These are phyloP conservation scores for Myriosclerotinia scirpicola DNA, from an alignment of 2,329 filamentous ascomycete species.

Conservation along the genomic window DNA sequence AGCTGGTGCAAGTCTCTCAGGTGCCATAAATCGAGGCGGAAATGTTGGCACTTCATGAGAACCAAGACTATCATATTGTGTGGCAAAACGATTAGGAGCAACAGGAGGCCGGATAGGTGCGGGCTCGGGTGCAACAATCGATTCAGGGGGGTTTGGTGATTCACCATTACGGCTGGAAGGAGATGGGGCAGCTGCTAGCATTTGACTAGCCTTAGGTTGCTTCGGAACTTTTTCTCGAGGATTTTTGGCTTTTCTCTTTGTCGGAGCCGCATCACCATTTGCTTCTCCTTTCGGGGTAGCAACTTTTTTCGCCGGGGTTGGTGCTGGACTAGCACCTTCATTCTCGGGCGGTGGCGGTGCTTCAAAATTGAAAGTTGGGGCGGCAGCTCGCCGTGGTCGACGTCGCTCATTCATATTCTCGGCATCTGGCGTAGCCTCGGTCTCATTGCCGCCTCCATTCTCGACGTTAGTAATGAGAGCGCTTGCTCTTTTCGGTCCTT, in stretches of 20 bases:
- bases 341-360: constrained; percentile 55
- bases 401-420: constrained; percentile 59
- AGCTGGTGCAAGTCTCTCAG: constrained; percentile 29
- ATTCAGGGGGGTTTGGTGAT: constrained; percentile 32
- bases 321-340: constrained; percentile 57
- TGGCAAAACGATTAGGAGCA: constrained; percentile 29
- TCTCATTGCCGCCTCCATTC: constrained; percentile 38
- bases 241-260: constrained; percentile 42
- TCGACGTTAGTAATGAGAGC: constrained; percentile 64
- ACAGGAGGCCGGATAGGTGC: constrained; percentile 28
- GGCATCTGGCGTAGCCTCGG: constrained; percentile 42
- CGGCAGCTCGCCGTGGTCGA: constrained; percentile 59
- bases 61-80: constrained; percentile 33
- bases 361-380: constrained; percentile 71
- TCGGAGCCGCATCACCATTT: constrained; percentile 42
- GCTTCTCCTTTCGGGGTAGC: constrained; percentile 46
- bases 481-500: constrained; percentile 56
- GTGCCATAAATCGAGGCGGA: constrained; percentile 29
- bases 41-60: constrained; percentile 27
- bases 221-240: constrained; percentile 37
- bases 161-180: constrained; percentile 28
- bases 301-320: constrained; percentile 57
- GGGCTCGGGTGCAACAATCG: constrained; percentile 19
- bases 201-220: constrained; percentile 39
- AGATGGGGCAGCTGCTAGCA: constrained; percentile 36